Evolutionary conservation across 768 basidiomycete species (phyloP), one percentile per base, ranked within the genome.

Genomic region (Hortiboletus flavorubellus): DNA sequence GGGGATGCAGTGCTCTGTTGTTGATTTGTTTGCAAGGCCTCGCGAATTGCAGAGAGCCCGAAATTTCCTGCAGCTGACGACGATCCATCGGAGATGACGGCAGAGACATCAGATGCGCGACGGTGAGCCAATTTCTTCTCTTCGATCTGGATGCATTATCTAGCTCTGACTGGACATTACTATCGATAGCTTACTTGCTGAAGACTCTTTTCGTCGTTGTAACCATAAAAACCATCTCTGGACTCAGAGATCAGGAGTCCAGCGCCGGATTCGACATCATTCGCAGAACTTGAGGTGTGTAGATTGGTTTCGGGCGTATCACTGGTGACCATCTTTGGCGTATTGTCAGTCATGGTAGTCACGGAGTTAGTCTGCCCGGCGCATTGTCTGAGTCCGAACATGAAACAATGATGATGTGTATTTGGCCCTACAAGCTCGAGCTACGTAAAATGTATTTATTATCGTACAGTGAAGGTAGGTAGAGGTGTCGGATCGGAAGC

Each of bases 171-270:
- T 33, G 23, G 45, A 56, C 26, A 46, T 49, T 42, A 37, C 46
- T 34, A 29, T 21, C 40, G 23, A 53, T 23, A 21, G 78, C 81
- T 59, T 73, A 89, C 89, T 60, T 89, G 87, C 62, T 85, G 84
- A 31, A 87, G 77, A 35, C 73, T 84, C 64, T 86, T 88, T 73
- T 92, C 91, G 61, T 93, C 89, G 21, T 75, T 76, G 69, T 93
- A 93, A 9, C 85, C 85, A 67, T 88, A 93, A 70, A 84, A 92
- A 0, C 85, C 87, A 64, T 91, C 88, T 59, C 81, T 79, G 4
- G 82, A 70, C 60, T 86, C 78, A 9, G 77, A 73, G 18, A 73
- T 71, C 40, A 72, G 59, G 40, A 82, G 61, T 2, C 71, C 72
- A 5, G 70, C 61, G 31, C 51, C 59, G n/a, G 63, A 45, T 49